Conservation (phyloP, 2,329 filamentous ascomycete genomes). For the Cercospora zeina region DNA sequence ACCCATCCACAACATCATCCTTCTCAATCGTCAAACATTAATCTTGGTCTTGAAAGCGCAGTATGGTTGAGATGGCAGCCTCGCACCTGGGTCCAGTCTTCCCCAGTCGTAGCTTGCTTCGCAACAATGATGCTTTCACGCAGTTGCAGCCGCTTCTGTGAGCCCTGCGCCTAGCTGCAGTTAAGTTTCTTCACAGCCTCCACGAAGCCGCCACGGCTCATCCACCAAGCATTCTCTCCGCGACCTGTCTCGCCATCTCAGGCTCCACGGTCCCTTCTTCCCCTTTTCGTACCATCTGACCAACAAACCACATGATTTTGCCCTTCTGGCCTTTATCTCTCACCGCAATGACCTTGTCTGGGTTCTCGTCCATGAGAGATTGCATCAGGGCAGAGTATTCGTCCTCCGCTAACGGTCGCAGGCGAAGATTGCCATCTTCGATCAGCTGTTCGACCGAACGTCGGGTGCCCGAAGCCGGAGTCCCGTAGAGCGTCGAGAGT, state of each 20-base stretch:
- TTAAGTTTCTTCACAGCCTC: neutral
- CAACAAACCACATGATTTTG: slow-evolving; percentile 69
- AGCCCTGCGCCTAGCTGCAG: neutral
- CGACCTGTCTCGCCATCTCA: slow-evolving; percentile 56
- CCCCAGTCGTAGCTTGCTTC: slow-evolving; percentile 30
- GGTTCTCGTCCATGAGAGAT: slow-evolving; percentile 55
- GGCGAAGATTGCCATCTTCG: slow-evolving; percentile 56
- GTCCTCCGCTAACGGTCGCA: slow-evolving; percentile 56
- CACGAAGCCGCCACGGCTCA: neutral
- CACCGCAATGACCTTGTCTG: slow-evolving; percentile 61
- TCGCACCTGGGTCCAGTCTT: slow-evolving; percentile 24
- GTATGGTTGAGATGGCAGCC: no score
- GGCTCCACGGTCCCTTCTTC: slow-evolving; percentile 64
- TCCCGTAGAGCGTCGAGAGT: slow-evolving; percentile 54
- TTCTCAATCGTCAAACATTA: no score
- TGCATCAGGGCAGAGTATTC: slow-evolving; percentile 59
- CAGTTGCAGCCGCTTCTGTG: neutral
- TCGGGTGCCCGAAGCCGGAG: slow-evolving; percentile 16
- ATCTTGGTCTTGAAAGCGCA: no score
- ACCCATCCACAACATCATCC: no score
- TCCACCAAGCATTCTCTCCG: slow-evolving; percentile 49
- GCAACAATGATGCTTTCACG: neutral
- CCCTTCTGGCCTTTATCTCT: slow-evolving; percentile 59
- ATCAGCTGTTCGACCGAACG: slow-evolving; percentile 56
- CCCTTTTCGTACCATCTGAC: slow-evolving; percentile 65